These are phyloP conservation scores for Aspergillus affinis DNA, from an alignment of 495 filamentous ascomycete species.

Conservation along the genomic window DNA sequence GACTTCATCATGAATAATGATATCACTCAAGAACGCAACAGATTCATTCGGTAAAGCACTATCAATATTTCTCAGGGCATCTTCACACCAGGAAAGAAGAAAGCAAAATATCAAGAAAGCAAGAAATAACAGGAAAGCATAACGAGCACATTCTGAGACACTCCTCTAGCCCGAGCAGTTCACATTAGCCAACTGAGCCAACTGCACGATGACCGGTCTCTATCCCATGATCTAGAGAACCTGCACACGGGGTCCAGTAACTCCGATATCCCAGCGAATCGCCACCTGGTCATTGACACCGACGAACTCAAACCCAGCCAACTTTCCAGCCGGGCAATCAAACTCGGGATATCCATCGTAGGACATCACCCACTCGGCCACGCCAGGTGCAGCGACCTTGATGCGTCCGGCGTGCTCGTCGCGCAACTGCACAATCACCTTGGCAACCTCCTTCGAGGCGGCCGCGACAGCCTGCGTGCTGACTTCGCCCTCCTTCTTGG, in stretches of 20 bases:
- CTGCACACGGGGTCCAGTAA: conserved; percentile 11
- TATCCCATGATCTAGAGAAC: conserved; percentile 5
- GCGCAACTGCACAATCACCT: conserved; percentile 9
- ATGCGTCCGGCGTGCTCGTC: conserved; percentile 11
- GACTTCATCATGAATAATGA: conserved; percentile 3
- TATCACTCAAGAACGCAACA: neutral
- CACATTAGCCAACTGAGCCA: neutral
- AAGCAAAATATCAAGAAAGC: too few relatives aligned
- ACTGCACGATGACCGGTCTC: neutral
- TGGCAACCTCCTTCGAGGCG: conserved; percentile 2
- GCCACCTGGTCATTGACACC: conserved; percentile 15
- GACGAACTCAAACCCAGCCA: conserved; percentile 20
- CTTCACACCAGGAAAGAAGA: neutral
- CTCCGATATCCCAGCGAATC: conserved; percentile 20
- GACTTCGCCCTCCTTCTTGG: neutral
- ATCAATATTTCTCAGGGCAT: neutral
- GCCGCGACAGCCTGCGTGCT: neutral
- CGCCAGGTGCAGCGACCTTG: conserved; percentile 5
- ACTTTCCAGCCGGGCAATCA: conserved; percentile 10
- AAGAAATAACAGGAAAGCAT: too few relatives aligned
- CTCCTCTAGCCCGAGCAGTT: neutral
- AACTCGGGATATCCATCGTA: conserved; percentile 13
- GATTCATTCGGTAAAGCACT: neutral
- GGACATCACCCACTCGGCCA: conserved; percentile 13
- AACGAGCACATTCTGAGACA: neutral